A percentile compares a stretch with the other conserved stretches of the same genome.
phyloP scores from a whole-genome alignment of 2,329 filamentous ascomycete species.

The Cladophialophora immunda region DNA sequence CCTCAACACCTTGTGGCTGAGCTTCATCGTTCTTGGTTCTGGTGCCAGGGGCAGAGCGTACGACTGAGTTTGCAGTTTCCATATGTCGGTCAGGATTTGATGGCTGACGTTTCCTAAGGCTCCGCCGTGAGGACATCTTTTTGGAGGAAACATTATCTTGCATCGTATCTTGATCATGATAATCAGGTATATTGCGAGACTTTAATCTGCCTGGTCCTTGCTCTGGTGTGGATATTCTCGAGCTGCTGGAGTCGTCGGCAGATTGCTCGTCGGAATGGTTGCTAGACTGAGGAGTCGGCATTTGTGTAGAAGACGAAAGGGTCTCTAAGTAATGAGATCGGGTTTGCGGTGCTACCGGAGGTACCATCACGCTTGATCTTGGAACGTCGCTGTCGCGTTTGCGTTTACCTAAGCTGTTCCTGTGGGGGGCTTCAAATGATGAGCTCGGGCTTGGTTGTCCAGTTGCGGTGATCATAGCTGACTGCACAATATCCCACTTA shows the following conservation, averaged over 20 bases:
- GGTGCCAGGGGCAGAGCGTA: not conserved
- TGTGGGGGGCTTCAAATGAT: not conserved
- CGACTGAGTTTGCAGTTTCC: not conserved
- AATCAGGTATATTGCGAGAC: not conserved
- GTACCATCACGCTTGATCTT: not conserved
- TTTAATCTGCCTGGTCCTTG: slow-evolving; percentile 1
- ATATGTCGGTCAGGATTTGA: not conserved
- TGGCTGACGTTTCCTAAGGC: not conserved
- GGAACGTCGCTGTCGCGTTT: slow-evolving; percentile 28
- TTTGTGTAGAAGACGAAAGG: slow-evolving; percentile 17
- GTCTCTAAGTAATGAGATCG: not conserved
- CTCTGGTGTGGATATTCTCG: slow-evolving; percentile 12
- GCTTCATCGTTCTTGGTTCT: not conserved
- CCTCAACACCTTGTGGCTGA: not conserved
- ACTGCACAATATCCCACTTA: slow-evolving; percentile 32
- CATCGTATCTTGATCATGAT: not conserved
- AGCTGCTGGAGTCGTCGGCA: slow-evolving; percentile 8
- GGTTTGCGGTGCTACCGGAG: not conserved
- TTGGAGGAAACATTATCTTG: not conserved
- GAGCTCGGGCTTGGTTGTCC: not conserved
- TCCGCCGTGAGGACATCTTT: not conserved
- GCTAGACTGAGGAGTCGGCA: slow-evolving; percentile 30
- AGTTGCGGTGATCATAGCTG: slow-evolving; percentile 20
- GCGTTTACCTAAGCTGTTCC: slow-evolving; percentile 33
- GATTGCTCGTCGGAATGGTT: slow-evolving; percentile 20